Conservation (phyloP, 2,329 filamentous ascomycete species). For the Daldinia sp. region DNA sequence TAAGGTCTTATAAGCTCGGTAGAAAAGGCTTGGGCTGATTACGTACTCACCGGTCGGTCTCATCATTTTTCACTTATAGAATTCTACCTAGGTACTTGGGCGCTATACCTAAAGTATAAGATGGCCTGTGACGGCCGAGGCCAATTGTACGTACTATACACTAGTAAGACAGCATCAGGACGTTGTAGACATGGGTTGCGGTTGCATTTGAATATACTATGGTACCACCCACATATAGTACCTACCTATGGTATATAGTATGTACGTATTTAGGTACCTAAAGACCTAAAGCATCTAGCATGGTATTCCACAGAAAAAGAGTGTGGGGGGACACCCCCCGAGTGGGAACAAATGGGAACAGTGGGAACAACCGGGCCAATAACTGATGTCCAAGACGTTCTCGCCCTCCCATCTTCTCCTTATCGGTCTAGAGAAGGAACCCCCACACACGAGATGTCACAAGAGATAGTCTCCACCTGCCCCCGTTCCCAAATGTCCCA, state of each 20-base stretch:
- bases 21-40: conserved; percentile 10
- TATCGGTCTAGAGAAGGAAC: conserved; percentile 11
- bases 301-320: conserved; percentile 17
- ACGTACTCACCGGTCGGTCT: conserved; percentile 36
- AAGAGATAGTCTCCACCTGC: conserved; percentile 2
- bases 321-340: conserved; percentile 26
- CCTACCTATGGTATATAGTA: neutral
- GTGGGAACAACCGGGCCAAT: conserved; percentile 42
- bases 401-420: conserved; percentile 29
- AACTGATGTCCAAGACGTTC: conserved; percentile 16
- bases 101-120: conserved; percentile 6
- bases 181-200: conserved; percentile 29
- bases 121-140: conserved; percentile 10
- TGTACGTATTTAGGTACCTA: conserved; percentile 1
- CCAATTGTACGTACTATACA: conserved; percentile 15
- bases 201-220: conserved; percentile 35
- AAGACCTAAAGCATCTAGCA: too few relatives aligned
- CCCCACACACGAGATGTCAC: conserved; percentile 32
- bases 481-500: neutral
- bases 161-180: conserved; percentile 32
- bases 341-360: conserved; percentile 36
- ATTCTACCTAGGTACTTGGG: neutral
- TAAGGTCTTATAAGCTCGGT: conserved; percentile 5
- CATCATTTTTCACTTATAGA: conserved; percentile 29
- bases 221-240: neutral